Percentiles rank a stretch among this genome's conserved stretches.
Evolutionary conservation across 495 filamentous ascomycete species (phyloP).

Genomic region (Aspergillus sparsus): DNA sequence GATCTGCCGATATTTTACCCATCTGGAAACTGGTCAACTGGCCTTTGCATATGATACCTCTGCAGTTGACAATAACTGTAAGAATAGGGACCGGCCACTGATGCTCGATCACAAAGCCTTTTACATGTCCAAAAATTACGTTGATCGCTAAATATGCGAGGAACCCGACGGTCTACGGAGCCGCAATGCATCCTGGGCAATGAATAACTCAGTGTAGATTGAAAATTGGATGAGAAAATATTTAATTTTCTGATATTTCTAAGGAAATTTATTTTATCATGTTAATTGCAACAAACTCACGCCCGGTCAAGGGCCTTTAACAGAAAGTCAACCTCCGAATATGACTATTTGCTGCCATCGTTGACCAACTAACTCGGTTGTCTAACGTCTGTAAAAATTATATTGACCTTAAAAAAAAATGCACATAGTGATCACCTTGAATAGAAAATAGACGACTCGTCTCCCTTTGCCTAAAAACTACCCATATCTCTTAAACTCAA

Average conservation of each 20-base stretch:
- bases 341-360: too few species aligned
- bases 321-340: too few species aligned
- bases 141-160: background rate
- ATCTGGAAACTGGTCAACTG: background rate
- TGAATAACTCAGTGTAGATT: too few species aligned
- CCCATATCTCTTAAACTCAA: slow-evolving; percentile 1
- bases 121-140: background rate
- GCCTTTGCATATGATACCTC: slow-evolving; percentile 1
- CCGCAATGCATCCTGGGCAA: too few species aligned
- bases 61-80: background rate
- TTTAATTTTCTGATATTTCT: too few species aligned
- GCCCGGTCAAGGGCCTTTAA: too few species aligned
- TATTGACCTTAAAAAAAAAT: too few species aligned
- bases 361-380: too few species aligned
- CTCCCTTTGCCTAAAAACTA: background rate
- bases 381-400: too few species aligned
- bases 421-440: background rate
- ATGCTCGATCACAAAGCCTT: background rate
- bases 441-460: background rate
- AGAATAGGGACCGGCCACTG: background rate
- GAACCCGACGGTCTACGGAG: background rate
- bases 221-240: too few species aligned
- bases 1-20: background rate
- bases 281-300: too few species aligned
- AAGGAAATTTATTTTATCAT: too few species aligned